These are phyloP conservation scores for Chalciporus pseudorubinellus DNA, from an alignment of 768 basidiomycete genomes.

Conservation along the genomic window DNA sequence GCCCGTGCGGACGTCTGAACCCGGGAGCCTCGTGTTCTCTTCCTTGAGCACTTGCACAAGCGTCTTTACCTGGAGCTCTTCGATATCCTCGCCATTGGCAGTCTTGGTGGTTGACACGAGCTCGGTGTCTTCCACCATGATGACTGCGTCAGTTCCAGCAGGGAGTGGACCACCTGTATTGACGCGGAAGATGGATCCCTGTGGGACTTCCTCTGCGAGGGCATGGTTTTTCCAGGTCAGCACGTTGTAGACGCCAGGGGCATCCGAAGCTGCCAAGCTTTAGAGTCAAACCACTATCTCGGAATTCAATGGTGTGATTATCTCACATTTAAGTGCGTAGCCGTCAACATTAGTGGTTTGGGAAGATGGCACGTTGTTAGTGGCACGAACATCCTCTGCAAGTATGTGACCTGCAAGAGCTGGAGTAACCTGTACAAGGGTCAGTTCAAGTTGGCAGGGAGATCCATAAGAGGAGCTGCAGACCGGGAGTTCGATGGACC, in stretches of 20 bases:
- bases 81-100: slow-evolving; percentile 41
- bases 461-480: slow-evolving; percentile 9
- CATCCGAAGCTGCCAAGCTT: slow-evolving; percentile 50
- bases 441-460: background rate
- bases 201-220: slow-evolving; percentile 37
- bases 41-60: slow-evolving; percentile 56
- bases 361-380: slow-evolving; percentile 59
- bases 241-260: slow-evolving; percentile 65
- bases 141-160: slow-evolving; percentile 67
- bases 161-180: slow-evolving; percentile 88
- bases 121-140: slow-evolving; percentile 93
- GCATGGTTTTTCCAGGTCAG: slow-evolving; percentile 50
- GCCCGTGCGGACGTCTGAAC: slow-evolving; percentile 69
- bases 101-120: slow-evolving; percentile 54
- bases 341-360: slow-evolving; percentile 85
- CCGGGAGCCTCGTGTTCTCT: slow-evolving; percentile 73
- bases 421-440: slow-evolving; percentile 49
- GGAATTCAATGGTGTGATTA: background rate
- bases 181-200: slow-evolving; percentile 55
- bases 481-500: slow-evolving; percentile 42
- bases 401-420: slow-evolving; percentile 66
- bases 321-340: slow-evolving; percentile 73
- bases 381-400: slow-evolving; percentile 70
- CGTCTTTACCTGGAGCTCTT: slow-evolving; percentile 71
- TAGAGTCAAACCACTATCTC: slow-evolving; percentile 1